Evolutionary conservation across 2,329 filamentous ascomycete genomes (phyloP), one percentile per base, ranked within the genome.

Genomic region (Colletotrichum sp.): DNA sequence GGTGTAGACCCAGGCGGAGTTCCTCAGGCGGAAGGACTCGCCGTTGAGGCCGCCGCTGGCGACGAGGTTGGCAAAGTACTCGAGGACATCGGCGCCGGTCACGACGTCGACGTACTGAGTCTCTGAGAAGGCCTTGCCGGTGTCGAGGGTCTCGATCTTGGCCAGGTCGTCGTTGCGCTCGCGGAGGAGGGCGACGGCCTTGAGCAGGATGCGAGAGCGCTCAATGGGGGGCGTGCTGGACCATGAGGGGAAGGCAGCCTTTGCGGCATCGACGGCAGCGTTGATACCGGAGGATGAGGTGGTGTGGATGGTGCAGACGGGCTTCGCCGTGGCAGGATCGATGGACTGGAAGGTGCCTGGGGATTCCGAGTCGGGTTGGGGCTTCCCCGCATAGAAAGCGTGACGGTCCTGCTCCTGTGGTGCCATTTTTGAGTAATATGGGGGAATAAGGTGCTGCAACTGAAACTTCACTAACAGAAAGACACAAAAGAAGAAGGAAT

Each of bases 41-140:
- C 95, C 95, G 80, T 96, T 96, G 78, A 96, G 87, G 25, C 95
- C 94, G 71, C 95, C 95, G 22, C 93, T 94, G 29, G 93, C 95
- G 61, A 96, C 91, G 70, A 96, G 87, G 81, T 95, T 94, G 75
- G 95, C 95, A 84, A 95, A 98, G 87, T 96, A 98, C 84, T 97
- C 95, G 76, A 98, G 89, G 34, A 96, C 95, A 83, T 98, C 95
- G 29, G 94, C 94, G 64, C 95, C 95, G 0, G 95, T 97, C 57
- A 93, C 90, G 27, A 98, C 89, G 82, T 98, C 96, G 32, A 98
- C 95, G 0, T 93, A 92, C 69, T 93, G 95, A 5, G 96, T 98
- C 85, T 98, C 95, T 5, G 93, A 94, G 85, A 91, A 96, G 9
- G 95, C 92, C 84, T 98, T 98, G 82, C 96, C 95, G 0, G 95